Base-by-base conservation (phyloP, 2,329 filamentous ascomycete genomes). In the Boeremia lycopersici region DNA sequence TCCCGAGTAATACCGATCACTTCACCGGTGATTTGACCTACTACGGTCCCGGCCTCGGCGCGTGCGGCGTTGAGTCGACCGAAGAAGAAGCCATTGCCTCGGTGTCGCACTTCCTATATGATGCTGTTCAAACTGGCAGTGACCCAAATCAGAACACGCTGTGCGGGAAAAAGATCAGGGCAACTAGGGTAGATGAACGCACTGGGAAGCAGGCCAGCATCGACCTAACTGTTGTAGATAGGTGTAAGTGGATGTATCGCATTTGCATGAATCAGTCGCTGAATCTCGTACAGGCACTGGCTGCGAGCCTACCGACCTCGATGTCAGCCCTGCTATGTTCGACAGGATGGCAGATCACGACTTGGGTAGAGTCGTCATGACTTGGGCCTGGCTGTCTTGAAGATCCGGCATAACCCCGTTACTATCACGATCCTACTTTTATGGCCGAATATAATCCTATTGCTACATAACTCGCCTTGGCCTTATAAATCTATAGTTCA, bases 11-110 rank as follows among this genome's bases (percentile, higher is more conserved):
- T 50, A 77, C 78, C 10, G 77, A 80, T 1, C 79, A 81, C 0
- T 85, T 84, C 64, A 81, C 76, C 4, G 88, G 87, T 47, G 86
- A 90, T 44, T 71, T 90, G 45, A 91, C 88, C 0, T 93, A 86
- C 76, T 93, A 89, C 71, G 76, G 78, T 15, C 84, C 88, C 0
- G 83, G 74, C 0, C 79, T 90, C 4, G 89, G 90, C 11, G 86
- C 89, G 0, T 93, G 90, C 69, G 90, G 89, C 5, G 73, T 82
- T 29, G 79, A 75, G 1, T 85, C 83, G 48, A 73, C 69, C 1
- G 77, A 79, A 7, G 74, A 71, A 7, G 87, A 91, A 52, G 68
- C 81, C 52, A 83, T 93, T 35, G 87, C 84, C 31, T 84, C 90
- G 0, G 80, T 93, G 0, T 88, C 87, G 2, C 83, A 87, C 64